Evolutionary conservation across 768 basidiomycete genomes (phyloP), one percentile per base, ranked within the genome.

Genomic region (Leccinellum rugosiceps): DNA sequence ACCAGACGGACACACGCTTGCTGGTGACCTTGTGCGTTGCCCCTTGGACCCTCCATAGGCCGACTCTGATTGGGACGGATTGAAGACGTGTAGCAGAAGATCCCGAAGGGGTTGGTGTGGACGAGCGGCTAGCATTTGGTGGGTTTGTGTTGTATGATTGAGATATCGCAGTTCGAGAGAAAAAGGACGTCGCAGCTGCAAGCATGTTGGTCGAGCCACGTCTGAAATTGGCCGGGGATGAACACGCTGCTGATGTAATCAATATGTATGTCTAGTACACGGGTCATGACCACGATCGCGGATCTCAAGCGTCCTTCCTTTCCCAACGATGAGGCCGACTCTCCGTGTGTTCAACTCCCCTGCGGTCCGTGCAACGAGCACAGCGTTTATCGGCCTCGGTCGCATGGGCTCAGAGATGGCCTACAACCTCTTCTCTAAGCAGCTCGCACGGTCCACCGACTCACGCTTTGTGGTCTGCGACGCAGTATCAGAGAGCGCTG

Each of bases 1-100:
- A 81, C 96, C 96, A 99, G 17, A 99, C 86, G 17, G 88, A 90
- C 6, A 98, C 95, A 56, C 85, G 87, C 73, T 98, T 97, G 61
- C 80, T 82, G 3, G 91, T 98, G 52, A 88, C 84, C 76, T 93
- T 96, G 74, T 98, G 95, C 19, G 80, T 82, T 2, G 90, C 97
- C 2, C 85, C 79, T 59, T 94, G 86, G 1, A 98, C 88, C 65
- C 81, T 87, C 97, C 97, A 98, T 53, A 92, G 74, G 2, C 96
- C 96, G 9, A 94, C 83, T 61, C 75, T 78, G 58, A 90, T 30
- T 0, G 64, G 55, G 15, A 31, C 84, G 14, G 87, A 68, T 47
- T 73, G 68, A 9, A 79, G 54, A 34, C 83, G 78, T 13, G 80
- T 66, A 6, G 3, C 38, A 3, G 73, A 68, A 0, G 76, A 62